Evolutionary conservation across 306 rosid species (phyloP).

Genomic region (Lathyrus sativus): DNA sequence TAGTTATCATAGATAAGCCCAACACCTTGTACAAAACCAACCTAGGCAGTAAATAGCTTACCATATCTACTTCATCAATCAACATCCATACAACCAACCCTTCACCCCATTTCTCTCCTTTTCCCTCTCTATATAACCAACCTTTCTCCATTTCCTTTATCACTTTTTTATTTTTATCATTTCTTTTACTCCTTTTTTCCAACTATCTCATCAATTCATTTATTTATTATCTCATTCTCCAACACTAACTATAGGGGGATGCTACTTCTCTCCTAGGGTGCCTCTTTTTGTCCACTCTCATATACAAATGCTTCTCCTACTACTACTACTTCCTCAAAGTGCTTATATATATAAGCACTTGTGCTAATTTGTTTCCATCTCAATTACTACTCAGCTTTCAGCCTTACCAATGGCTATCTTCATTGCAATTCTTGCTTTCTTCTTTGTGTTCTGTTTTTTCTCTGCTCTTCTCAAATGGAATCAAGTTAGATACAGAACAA

Average conservation of each 20-base stretch:
- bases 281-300: slow-evolving; percentile 54
- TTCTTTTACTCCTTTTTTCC: slow-evolving; percentile 19
- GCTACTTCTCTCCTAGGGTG: slow-evolving; percentile 58
- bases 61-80: slow-evolving; percentile 47
- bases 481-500: slow-evolving; percentile 63
- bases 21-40: slow-evolving; percentile 33
- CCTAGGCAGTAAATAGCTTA: slow-evolving; percentile 37
- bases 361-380: slow-evolving; percentile 33
- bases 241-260: slow-evolving; percentile 59
- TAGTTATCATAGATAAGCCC: slow-evolving; percentile 42
- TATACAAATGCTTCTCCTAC: slow-evolving; percentile 46
- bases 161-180: no score
- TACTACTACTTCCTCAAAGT: slow-evolving; percentile 38
- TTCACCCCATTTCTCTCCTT: slow-evolving; percentile 38
- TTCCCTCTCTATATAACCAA: slow-evolving; percentile 34
- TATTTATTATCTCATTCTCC: slow-evolving; percentile 21
- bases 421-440: slow-evolving; percentile 42
- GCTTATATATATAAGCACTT: slow-evolving; percentile 59
- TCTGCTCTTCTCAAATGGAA: slow-evolving; percentile 88
- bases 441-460: slow-evolving; percentile 77
- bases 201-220: slow-evolving; percentile 9
- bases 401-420: slow-evolving; percentile 67
- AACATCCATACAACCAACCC: slow-evolving; percentile 50
- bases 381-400: background rate
- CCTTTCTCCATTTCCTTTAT: background rate